Evolutionary conservation across 192 early-diverging fungal species (phyloP), one percentile per base, ranked within the genome.

Genomic region (Umbelopsis sp.): DNA sequence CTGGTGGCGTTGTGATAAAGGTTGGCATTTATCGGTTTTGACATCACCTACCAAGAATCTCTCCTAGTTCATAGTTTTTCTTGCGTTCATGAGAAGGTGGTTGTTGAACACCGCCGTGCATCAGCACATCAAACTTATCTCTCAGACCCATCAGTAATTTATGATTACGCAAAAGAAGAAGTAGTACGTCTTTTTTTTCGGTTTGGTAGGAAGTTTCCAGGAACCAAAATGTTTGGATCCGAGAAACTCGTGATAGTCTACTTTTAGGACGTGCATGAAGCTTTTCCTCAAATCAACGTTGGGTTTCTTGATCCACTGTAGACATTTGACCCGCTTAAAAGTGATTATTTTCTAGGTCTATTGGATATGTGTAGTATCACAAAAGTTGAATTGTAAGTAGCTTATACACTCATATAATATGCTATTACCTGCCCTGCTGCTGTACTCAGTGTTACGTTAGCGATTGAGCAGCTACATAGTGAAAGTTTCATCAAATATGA

Each of bases 51-150:
- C 91, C 79, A 20, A 93, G 82, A 14, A 82, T 82, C 29, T 76
- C 72, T 31, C 84, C 86, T 71, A 93, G 85, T 3, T 80, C 83
- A 74, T 93, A 93, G 56, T 88, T 80, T 62, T 90, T 86, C 75
- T 90, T 89, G 71, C 84, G 83, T 80, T 88, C 85, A 71, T 91
- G 90, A 9, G 91, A 74, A 8, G 74, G 77, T 34, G 85, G 85
- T 41, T 84, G 83, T n/a, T 51, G 56, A n/a, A 80, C 74, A 51
- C 79, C 79, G 22, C 74, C 71, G 50, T 76, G 74, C 21, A 80
- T 71, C 16, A 80, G 56, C 11, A 68, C 68, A 72, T 73, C 71
- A 21, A 80, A 26, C 4, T 74, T 45, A 17, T 74, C 65, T 49
- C 56, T 41, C 36, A 78, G 22, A 21, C 69, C 72, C 72, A 78